phyloP scores from a whole-genome alignment of 1,139 yeast genomes.

The Waltiozyma sp. region DNA sequence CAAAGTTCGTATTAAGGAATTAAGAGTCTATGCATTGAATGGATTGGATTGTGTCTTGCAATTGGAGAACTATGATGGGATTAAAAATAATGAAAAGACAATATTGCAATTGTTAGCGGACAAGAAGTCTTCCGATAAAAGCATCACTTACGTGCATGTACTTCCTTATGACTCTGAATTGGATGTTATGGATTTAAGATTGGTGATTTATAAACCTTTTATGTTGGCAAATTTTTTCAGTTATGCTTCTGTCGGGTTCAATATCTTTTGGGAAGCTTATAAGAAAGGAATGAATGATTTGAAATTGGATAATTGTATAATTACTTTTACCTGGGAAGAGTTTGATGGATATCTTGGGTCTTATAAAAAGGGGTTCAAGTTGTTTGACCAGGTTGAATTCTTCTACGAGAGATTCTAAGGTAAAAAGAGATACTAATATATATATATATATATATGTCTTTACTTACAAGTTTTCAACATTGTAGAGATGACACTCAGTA shows the following conservation, averaged over 20 bases:
- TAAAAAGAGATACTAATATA: not conserved
- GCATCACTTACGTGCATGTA: not conserved
- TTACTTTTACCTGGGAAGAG: slow-evolving; percentile 35
- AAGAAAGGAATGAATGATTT: not conserved
- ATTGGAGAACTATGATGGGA: not conserved
- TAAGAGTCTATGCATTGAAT: not conserved
- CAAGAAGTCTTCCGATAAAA: not conserved
- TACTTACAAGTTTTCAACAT: slow-evolving; percentile 75
- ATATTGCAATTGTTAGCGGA: not conserved
- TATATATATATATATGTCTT: not conserved
- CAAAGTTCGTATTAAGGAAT: not conserved
- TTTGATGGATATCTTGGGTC: slow-evolving; percentile 69
- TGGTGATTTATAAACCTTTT: not conserved
- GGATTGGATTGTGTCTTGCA: not conserved
- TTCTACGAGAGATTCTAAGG: not conserved
- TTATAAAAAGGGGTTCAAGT: slow-evolving; percentile 35
- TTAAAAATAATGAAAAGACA: not conserved
- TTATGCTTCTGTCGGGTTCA: slow-evolving; percentile 27
- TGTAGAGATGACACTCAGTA: slow-evolving; percentile 75
- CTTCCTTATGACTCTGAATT: not conserved
- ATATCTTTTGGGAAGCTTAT: slow-evolving; percentile 22
- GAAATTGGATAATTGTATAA: not conserved
- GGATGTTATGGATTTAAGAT: slow-evolving; percentile 1
- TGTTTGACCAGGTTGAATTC: slow-evolving; percentile 31
- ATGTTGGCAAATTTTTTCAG: slow-evolving; percentile 7